Evolutionary conservation across 805 yeast genomes (phyloP), one percentile per base, ranked within the genome.

Genomic region (Lachancea waltii): DNA sequence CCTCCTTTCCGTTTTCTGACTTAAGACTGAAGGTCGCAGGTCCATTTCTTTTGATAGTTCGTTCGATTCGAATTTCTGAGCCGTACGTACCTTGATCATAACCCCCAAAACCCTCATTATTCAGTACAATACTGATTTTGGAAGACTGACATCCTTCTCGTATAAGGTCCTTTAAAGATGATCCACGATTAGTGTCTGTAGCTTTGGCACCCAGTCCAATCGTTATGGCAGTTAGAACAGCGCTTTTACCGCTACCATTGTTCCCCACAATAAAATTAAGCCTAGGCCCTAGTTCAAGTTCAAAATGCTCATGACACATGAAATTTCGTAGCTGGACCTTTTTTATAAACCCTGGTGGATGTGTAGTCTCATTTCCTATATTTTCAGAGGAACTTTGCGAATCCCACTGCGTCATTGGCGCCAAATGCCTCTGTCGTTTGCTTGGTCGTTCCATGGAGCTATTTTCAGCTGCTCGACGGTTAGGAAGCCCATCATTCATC

Each of bases 171-270:
- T 75, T 78, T 33, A 85, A 64, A 7, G 79, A 73, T 11, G 75
- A 65, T 5, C 95, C 97, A 58, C 99, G 73, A 52, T 81, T 84
- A 0, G 98, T 90, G 35, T 79, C 85, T 15, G 79, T 68, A 1
- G 97, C 96, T 49, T 80, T 81, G 1, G 94, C 92, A 15, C 97
- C 97, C 2, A 90, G 61, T 2, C 95, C 90, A 4, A 86, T 80
- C 6, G 89, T 77, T 1, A 89, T 77, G 0, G 95, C 96, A 0
- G 96, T 86, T 42, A 89, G 63, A 14, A 89, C 72, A 1, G 97
- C 95, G 54, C 85, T 75, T 54, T 89, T 89, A 21, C 97, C 97
- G 26, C 89, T 78, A 2, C 97, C 97, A 53, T 89, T 89, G 40
- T 81, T 70, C 15, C 97, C 97, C 27, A 85, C 81, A 40, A 89